Evolutionary conservation across 1,284 basidiomycete genomes (phyloP).

Genomic region (Waitea zeae): DNA sequence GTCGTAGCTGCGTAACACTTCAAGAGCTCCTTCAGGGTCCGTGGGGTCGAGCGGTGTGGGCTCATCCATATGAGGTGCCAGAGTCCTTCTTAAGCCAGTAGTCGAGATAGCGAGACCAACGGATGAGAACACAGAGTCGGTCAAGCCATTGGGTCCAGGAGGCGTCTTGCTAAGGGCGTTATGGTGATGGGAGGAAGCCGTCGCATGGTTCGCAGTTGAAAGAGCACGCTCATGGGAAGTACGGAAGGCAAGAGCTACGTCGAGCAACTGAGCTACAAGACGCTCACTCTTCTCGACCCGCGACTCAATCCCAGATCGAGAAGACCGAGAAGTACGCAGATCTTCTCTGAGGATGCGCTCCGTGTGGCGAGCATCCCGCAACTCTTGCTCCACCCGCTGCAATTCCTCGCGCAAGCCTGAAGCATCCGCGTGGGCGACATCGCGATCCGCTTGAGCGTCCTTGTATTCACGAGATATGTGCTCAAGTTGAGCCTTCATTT

Average conservation of each 20-base stretch:
- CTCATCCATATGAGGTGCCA: conserved; percentile 33
- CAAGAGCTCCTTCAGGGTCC: conserved; percentile 49
- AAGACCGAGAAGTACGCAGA: conserved; percentile 36
- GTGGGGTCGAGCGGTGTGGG: conserved; percentile 51
- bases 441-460: conserved; percentile 36
- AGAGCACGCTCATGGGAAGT: conserved; percentile 56
- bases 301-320: conserved; percentile 50
- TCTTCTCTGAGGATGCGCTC: conserved; percentile 50
- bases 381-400: conserved; percentile 48
- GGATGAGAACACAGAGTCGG: conserved; percentile 2
- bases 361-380: conserved; percentile 40
- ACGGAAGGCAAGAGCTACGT: conserved; percentile 58
- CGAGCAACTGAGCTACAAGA: conserved; percentile 55
- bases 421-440: conserved; percentile 45
- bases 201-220: conserved; percentile 39
- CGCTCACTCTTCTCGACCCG: conserved; percentile 39
- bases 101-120: conserved; percentile 21
- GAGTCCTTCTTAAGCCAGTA: conserved; percentile 29
- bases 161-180: conserved; percentile 16
- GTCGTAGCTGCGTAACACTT: conserved; percentile 57
- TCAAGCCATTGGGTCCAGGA: conserved; percentile 6
- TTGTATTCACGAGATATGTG: conserved; percentile 40
- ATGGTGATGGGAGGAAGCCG: conserved; percentile 32
- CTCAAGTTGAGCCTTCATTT: conserved; percentile 48
- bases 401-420: conserved; percentile 53